Conservation (phyloP, 768 basidiomycete species). For the Tricholoma furcatifolium region DNA sequence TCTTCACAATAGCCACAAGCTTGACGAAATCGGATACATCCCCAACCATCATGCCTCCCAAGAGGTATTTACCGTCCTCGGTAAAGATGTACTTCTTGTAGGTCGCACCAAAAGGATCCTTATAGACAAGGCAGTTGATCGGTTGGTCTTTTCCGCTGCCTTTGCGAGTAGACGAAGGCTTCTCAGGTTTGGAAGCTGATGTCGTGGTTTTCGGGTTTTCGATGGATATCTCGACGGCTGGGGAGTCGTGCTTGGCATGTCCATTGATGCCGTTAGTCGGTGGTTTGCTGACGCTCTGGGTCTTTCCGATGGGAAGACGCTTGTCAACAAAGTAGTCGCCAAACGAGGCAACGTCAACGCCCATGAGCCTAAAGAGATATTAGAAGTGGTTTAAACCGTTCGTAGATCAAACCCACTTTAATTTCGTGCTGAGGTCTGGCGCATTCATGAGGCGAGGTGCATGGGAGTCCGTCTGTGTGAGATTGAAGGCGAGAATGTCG, state of each 20-base stretch:
- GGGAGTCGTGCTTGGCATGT: not conserved
- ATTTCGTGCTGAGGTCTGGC: slow-evolving; percentile 70
- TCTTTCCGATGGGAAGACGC: slow-evolving; percentile 1
- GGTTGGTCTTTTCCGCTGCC: slow-evolving; percentile 28
- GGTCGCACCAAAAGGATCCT: slow-evolving; percentile 65
- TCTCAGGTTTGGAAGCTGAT: not conserved
- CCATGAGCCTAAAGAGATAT: slow-evolving; percentile 22
- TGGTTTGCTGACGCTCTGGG: not conserved
- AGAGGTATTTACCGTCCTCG: slow-evolving; percentile 64
- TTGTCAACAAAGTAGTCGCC: slow-evolving; percentile 73
- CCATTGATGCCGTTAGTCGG: not conserved
- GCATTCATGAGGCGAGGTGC: slow-evolving; percentile 43
- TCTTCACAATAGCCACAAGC: slow-evolving; percentile 67
- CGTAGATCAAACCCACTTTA: slow-evolving; percentile 34
- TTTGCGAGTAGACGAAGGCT: slow-evolving; percentile 1
- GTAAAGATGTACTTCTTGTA: slow-evolving; percentile 82
- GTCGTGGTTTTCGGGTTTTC: not conserved
- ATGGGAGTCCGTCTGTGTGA: slow-evolving; percentile 48
- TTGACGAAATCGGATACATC: slow-evolving; percentile 68
- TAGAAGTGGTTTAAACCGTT: not conserved
- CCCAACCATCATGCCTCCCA: slow-evolving; percentile 84
- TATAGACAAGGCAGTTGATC: slow-evolving; percentile 62
- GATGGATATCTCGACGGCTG: slow-evolving; percentile 4
- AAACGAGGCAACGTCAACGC: slow-evolving; percentile 59
- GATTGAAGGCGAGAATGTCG: slow-evolving; percentile 70